Conservation (phyloP, 2,329 filamentous ascomycete genomes). For the Amesomyces nigricolor region DNA sequence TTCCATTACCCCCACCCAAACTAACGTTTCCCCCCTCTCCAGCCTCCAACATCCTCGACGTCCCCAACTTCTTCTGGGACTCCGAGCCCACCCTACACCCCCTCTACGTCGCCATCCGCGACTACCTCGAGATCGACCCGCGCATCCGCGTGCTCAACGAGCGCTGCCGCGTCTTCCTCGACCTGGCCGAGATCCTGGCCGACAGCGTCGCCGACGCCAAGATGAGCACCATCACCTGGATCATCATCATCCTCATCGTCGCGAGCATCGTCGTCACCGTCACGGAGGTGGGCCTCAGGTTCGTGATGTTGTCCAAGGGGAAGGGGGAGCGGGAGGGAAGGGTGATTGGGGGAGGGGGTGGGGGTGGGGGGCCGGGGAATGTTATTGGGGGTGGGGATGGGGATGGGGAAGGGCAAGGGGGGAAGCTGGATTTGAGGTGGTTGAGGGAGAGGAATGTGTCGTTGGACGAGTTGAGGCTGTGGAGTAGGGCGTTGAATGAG, state of each 20-base stretch:
- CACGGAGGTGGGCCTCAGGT: slow-evolving; percentile 81
- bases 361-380: slow-evolving; percentile 7
- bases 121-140: slow-evolving; percentile 95
- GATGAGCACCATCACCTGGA: slow-evolving; percentile 96
- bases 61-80: slow-evolving; percentile 98
- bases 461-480: slow-evolving; percentile 29
- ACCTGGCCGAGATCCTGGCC: slow-evolving; percentile 89
- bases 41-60: slow-evolving; percentile 94
- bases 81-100: slow-evolving; percentile 91
- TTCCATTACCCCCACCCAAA: not conserved
- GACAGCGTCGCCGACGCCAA: slow-evolving; percentile 91
- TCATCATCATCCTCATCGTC: slow-evolving; percentile 89
- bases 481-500: slow-evolving; percentile 25
- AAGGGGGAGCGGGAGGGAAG: slow-evolving; percentile 25
- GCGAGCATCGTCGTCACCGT: slow-evolving; percentile 88
- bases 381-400: slow-evolving; percentile 21
- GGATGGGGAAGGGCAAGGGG: not conserved
- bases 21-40: slow-evolving; percentile 20
- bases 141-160: slow-evolving; percentile 97
- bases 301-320: slow-evolving; percentile 60
- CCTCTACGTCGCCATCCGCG: slow-evolving; percentile 87
- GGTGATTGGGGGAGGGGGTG: not conserved
- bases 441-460: slow-evolving; percentile 26
- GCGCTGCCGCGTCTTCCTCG: slow-evolving; percentile 90
- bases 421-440: slow-evolving; percentile 20